Evolutionary conservation across 495 filamentous ascomycete genomes (phyloP).

Genomic region (Symbiotaphrina buchneri): DNA sequence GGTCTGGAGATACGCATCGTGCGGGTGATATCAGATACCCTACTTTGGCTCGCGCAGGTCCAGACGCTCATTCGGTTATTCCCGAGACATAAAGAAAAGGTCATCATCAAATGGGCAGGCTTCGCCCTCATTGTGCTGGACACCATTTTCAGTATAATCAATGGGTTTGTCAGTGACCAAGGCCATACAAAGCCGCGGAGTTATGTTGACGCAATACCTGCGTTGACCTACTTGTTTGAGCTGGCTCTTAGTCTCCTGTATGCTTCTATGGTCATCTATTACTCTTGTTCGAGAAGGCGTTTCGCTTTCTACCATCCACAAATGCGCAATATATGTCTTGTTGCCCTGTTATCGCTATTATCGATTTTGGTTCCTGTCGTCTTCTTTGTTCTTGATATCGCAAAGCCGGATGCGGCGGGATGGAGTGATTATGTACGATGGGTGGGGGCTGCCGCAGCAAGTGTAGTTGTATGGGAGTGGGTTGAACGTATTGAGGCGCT

Average conservation of each 20-base stretch:
- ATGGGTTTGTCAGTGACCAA: slow-evolving; percentile 48
- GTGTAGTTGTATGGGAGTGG: slow-evolving; percentile 98
- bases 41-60: slow-evolving; percentile 92
- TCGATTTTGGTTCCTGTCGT: slow-evolving; percentile 77
- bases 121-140: slow-evolving; percentile 84
- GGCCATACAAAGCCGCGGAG: slow-evolving; percentile 38
- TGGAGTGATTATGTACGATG: slow-evolving; percentile 97
- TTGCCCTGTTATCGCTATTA: slow-evolving; percentile 57
- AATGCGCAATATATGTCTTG: slow-evolving; percentile 78
- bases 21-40: slow-evolving; percentile 78
- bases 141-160: slow-evolving; percentile 67
- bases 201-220: slow-evolving; percentile 77
- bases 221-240: slow-evolving; percentile 84
- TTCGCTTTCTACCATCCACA: slow-evolving; percentile 85
- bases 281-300: slow-evolving; percentile 72
- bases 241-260: slow-evolving; percentile 75
- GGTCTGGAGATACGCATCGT: slow-evolving; percentile 72
- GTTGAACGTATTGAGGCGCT: slow-evolving; percentile 95
- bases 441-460: slow-evolving; percentile 90
- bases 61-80: slow-evolving; percentile 92
- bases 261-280: slow-evolving; percentile 90
- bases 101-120: slow-evolving; percentile 96
- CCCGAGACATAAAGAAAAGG: slow-evolving; percentile 87
- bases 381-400: slow-evolving; percentile 89
- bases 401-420: slow-evolving; percentile 63